Conservation (phyloP, 495 filamentous ascomycete species). For the Aspergillus ostianus region DNA sequence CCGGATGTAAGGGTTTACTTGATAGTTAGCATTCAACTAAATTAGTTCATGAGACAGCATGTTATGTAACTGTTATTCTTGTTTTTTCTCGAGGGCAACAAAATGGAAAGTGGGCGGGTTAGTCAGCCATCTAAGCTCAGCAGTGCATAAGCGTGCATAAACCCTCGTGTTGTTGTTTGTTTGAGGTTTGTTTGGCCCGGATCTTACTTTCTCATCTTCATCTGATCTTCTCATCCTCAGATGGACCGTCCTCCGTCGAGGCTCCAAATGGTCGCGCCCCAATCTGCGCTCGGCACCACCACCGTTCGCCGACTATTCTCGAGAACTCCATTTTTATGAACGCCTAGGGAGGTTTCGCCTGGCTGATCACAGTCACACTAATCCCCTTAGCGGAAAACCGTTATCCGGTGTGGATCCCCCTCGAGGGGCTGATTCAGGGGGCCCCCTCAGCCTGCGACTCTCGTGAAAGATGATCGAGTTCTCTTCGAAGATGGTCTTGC, state of each 20-base stretch:
- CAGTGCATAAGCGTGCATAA: neutral
- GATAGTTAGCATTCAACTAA: too few species aligned
- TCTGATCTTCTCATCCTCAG: too few species aligned
- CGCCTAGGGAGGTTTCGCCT: neutral
- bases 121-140: neutral
- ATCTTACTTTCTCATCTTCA: too few species aligned
- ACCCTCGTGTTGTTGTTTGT: neutral
- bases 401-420: slow-evolving; percentile 17
- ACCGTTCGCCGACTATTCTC: neutral
- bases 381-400: slow-evolving; percentile 16
- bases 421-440: slow-evolving; percentile 14
- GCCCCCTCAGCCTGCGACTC: neutral
- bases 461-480: neutral
- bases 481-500: neutral
- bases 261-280: neutral
- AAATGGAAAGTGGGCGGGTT: neutral
- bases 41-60: too few species aligned
- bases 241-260: neutral
- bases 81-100: too few species aligned
- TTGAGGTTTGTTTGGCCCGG: neutral
- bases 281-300: neutral
- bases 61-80: too few species aligned
- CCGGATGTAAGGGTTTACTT: neutral
- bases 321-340: neutral
- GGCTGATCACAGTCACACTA: neutral